A percentile compares a stretch with the other conserved stretches of the same genome.
phyloP scores from a whole-genome alignment of 352 stramenopile genomes.

The Labyrinthula sp. region DNA sequence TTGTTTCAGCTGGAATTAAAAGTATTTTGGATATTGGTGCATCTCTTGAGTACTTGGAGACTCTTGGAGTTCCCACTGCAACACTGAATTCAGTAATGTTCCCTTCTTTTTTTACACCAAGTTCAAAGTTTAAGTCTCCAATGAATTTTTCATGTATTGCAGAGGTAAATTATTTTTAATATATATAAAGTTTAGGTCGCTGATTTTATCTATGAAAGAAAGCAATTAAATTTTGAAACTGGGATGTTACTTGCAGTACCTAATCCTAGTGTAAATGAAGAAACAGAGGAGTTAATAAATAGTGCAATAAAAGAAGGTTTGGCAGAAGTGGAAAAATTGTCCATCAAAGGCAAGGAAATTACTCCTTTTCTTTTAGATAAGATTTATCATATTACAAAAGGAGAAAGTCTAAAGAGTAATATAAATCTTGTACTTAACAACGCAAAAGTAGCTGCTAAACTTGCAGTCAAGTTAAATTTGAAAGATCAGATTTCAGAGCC shows the following conservation, averaged over 20 bases:
- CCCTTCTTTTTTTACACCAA: conserved; percentile 86
- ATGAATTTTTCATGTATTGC: too few relatives aligned
- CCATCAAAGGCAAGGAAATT: conserved; percentile 72
- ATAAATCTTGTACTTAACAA: conserved; percentile 90
- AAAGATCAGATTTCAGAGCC: conserved; percentile 5
- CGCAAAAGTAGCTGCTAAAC: conserved; percentile 69
- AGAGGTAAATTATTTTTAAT: too few relatives aligned
- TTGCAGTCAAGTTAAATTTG: conserved; percentile 39
- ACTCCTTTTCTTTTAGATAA: conserved; percentile 67
- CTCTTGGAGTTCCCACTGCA: conserved; percentile 76
- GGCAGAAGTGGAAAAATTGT: conserved; percentile 49
- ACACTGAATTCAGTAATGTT: conserved; percentile 73
- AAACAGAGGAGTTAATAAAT: conserved; percentile 61
- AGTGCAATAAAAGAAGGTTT: conserved; percentile 59
- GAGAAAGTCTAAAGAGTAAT: conserved; percentile 71
- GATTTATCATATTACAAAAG: conserved; percentile 77
- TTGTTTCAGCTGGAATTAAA: conserved; percentile 94
- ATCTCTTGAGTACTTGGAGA: conserved; percentile 91
- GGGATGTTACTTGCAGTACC: conserved; percentile 47
- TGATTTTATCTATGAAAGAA: conserved; percentile 15
- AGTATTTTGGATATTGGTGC: conserved; percentile 86
- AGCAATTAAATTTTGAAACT: conserved; percentile 18
- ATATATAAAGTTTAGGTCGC: conserved; percentile 19
- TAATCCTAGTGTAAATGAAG: conserved; percentile 57
- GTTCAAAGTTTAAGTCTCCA: conserved; percentile 47